These are phyloP conservation scores for Talaromyces rugulosus DNA, from an alignment of 2,329 filamentous ascomycete species.

Conservation along the genomic window DNA sequence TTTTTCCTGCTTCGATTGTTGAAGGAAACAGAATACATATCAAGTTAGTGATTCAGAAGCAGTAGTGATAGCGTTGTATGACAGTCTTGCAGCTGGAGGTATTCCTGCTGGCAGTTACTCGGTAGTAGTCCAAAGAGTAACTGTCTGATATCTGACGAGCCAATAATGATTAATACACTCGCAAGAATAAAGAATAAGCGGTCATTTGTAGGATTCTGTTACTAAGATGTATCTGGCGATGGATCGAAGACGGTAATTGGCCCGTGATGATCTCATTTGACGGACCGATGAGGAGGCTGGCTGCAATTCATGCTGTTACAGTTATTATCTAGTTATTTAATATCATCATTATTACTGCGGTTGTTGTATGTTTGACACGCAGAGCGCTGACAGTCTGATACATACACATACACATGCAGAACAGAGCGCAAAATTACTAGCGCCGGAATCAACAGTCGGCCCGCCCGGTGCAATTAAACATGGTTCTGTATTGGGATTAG, in stretches of 20 bases:
- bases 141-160: background rate
- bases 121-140: background rate
- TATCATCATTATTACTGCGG: background rate
- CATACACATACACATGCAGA: background rate
- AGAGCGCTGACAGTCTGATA: background rate
- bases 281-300: background rate
- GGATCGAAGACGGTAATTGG: background rate
- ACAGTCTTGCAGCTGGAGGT: background rate
- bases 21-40: background rate
- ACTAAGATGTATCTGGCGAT: background rate
- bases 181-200: no score
- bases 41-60: background rate
- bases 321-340: background rate
- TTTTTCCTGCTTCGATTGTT: background rate
- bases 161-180: background rate
- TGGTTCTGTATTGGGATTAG: constrained; percentile 4
- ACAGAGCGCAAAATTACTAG: background rate
- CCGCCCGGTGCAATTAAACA: constrained; percentile 11
- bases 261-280: background rate
- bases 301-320: background rate
- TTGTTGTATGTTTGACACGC: background rate
- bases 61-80: background rate
- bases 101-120: background rate
- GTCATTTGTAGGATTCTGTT: background rate
- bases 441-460: background rate